phyloP scores from a whole-genome alignment of 805 yeast species.

The Pichia ethanolica region DNA sequence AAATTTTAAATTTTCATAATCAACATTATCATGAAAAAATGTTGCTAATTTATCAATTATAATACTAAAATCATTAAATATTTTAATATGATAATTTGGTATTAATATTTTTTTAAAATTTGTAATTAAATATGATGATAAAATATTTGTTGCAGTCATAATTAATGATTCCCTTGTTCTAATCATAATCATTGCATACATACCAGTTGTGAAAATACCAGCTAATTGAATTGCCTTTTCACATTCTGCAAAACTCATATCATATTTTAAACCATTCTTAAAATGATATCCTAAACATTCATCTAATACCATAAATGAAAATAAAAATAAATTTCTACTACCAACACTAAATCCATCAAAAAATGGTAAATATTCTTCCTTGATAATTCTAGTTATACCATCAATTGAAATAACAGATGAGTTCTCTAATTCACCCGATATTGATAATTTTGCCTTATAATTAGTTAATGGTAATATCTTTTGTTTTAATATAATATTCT shows the following conservation, averaged over 20 bases:
- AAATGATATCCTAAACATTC: conserved; percentile 11
- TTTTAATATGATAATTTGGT: too few relatives aligned
- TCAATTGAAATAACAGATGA: conserved; percentile 2
- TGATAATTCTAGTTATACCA: conserved; percentile 4
- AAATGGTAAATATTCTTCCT: conserved; percentile 3
- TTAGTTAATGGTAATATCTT: background rate
- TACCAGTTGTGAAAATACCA: conserved; percentile 11
- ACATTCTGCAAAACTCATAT: conserved; percentile 2
- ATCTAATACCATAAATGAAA: conserved; percentile 4
- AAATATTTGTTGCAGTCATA: background rate
- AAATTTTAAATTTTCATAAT: too few relatives aligned
- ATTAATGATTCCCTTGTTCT: background rate
- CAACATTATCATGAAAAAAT: too few relatives aligned
- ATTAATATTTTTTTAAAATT: conserved; percentile 3
- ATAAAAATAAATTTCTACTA: background rate
- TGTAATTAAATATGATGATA: conserved; percentile 1
- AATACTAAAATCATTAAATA: too few relatives aligned
- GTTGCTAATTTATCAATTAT: too few relatives aligned
- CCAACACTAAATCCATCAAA: conserved; percentile 1
- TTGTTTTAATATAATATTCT: conserved; percentile 8
- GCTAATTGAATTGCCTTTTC: conserved; percentile 3
- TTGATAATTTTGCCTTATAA: conserved; percentile 3
- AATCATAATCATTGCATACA: conserved; percentile 8
- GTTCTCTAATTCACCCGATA: conserved; percentile 6
- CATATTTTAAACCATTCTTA: conserved; percentile 5